Conservation (phyloP, 2,329 filamentous ascomycete genomes). For the Aspergillus glaucus region DNA sequence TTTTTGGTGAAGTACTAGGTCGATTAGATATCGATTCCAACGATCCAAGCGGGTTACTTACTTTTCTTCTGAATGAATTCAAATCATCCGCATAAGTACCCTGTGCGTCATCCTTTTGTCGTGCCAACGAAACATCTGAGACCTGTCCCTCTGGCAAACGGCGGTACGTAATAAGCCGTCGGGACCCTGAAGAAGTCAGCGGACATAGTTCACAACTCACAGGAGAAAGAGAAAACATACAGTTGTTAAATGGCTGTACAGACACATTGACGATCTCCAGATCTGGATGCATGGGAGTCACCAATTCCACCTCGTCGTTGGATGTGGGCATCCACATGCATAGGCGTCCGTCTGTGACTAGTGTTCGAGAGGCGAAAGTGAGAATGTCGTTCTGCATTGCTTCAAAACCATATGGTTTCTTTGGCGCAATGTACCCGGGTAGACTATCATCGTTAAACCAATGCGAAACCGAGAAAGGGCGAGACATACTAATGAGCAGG, state of each 20-base stretch:
- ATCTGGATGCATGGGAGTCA: slow-evolving; percentile 68
- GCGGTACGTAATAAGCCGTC: slow-evolving; percentile 79
- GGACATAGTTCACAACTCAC: not conserved
- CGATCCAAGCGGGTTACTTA: slow-evolving; percentile 8
- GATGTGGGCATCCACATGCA: slow-evolving; percentile 98
- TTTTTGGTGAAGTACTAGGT: slow-evolving; percentile 8
- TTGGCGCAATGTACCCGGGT: slow-evolving; percentile 73
- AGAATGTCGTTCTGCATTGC: slow-evolving; percentile 88
- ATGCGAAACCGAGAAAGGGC: not conserved
- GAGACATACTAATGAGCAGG: slow-evolving; percentile 59
- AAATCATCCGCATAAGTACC: slow-evolving; percentile 58
- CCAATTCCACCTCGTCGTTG: slow-evolving; percentile 70
- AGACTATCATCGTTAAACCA: slow-evolving; percentile 32
- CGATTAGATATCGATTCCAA: not conserved
- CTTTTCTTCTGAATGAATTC: slow-evolving; percentile 59
- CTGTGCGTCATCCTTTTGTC: slow-evolving; percentile 28
- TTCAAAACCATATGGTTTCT: slow-evolving; percentile 84
- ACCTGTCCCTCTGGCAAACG: slow-evolving; percentile 55
- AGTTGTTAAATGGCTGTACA: slow-evolving; percentile 84
- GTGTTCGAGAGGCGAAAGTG: slow-evolving; percentile 66
- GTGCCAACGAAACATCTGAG: slow-evolving; percentile 22
- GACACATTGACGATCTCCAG: slow-evolving; percentile 70
- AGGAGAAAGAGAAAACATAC: slow-evolving; percentile 42
- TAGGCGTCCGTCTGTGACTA: slow-evolving; percentile 73
- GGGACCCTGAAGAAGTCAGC: slow-evolving; percentile 58